Conservation (phyloP, 1,284 basidiomycete genomes). For the Fomitopsis palustris region DNA sequence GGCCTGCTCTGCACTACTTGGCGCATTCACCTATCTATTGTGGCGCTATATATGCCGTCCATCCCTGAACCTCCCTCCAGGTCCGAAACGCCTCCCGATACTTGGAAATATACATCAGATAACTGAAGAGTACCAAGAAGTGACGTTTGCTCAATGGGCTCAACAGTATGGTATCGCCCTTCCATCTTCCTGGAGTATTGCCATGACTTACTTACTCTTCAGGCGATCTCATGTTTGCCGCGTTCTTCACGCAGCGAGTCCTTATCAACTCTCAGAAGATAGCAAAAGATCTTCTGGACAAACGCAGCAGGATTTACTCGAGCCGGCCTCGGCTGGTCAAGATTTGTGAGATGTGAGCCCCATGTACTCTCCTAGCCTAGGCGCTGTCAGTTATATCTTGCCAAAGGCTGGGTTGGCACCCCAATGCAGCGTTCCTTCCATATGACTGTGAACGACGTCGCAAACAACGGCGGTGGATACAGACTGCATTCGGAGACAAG, state of each 20-base stretch:
- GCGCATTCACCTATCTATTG: no score
- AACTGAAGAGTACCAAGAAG: background rate
- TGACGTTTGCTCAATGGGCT: background rate
- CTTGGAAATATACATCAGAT: background rate
- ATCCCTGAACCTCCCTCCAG: background rate
- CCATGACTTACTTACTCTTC: background rate
- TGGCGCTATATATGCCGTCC: no score
- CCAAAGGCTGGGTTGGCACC: background rate
- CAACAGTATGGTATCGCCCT: background rate
- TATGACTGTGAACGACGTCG: slow-evolving; percentile 19
- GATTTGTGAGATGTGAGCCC: background rate
- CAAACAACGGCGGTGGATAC: slow-evolving; percentile 20
- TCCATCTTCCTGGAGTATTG: background rate
- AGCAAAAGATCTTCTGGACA: background rate
- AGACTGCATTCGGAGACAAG: slow-evolving; percentile 18
- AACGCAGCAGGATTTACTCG: slow-evolving; percentile 3
- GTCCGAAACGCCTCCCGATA: background rate
- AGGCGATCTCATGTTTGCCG: slow-evolving; percentile 3
- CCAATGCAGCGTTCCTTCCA: background rate
- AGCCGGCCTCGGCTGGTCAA: slow-evolving; percentile 9
- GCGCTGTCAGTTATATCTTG: background rate
- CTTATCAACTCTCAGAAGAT: background rate
- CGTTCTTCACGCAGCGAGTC: background rate
- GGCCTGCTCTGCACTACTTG: no score
- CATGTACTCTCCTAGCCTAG: background rate